Conservation (phyloP, 495 filamentous ascomycete genomes). For the Friedmanniomyces simplex region DNA sequence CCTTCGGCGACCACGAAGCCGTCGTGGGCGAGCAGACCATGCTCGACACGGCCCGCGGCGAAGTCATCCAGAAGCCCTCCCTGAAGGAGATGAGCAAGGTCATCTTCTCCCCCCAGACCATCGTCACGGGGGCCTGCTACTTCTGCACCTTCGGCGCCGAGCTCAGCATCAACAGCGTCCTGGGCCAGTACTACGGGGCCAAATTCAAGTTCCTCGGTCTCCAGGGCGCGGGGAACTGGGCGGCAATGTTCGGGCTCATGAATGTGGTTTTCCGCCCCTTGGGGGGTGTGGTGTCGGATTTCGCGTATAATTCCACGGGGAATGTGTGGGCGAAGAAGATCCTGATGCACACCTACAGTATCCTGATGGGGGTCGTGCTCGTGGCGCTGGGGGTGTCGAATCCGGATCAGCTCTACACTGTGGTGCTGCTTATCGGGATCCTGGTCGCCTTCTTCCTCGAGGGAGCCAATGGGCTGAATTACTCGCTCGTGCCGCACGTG, state of each 20-base stretch:
- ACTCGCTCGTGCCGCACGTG: conserved; percentile 31
- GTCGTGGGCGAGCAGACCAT: conserved; percentile 25
- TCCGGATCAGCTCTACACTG: conserved; percentile 19
- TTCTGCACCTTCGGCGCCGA: conserved; percentile 34
- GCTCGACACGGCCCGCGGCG: conserved; percentile 29
- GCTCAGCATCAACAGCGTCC: conserved; percentile 31
- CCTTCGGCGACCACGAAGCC: conserved; percentile 26
- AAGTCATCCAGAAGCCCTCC: conserved; percentile 31
- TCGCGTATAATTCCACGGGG: conserved; percentile 23
- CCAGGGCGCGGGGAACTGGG: conserved; percentile 30
- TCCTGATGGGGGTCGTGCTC: conserved; percentile 29
- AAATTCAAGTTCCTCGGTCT: conserved; percentile 27
- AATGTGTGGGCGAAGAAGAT: conserved; percentile 31
- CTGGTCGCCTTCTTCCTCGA: conserved; percentile 31
- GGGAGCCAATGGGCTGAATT: conserved; percentile 31
- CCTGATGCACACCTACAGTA: conserved; percentile 27
- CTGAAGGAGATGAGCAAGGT: conserved; percentile 24
- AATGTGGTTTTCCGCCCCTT: conserved; percentile 30
- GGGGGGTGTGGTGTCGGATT: conserved; percentile 28
- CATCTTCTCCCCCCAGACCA: conserved; percentile 25
- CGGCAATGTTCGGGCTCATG: conserved; percentile 33
- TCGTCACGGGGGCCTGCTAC: conserved; percentile 29
- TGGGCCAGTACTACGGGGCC: conserved; percentile 29
- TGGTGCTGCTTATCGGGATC: conserved; percentile 28
- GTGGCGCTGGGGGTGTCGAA: conserved; percentile 27